Evolutionary conservation across 768 basidiomycete species (phyloP).

Genomic region (Mrakia blollopis): DNA sequence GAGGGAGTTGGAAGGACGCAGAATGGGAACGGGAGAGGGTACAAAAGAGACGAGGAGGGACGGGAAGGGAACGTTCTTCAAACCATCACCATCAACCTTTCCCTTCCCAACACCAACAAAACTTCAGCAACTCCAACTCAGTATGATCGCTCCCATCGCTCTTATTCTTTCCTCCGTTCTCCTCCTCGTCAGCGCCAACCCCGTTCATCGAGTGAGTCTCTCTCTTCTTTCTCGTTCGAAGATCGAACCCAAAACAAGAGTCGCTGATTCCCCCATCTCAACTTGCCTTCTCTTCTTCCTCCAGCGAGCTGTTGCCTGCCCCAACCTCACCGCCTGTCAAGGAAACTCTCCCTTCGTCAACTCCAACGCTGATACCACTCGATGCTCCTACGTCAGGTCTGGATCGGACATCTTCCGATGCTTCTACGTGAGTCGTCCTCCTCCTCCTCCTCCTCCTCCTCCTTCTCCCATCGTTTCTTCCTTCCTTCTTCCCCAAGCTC

Average conservation of each 20-base stretch:
- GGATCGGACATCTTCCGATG: slow-evolving; percentile 2
- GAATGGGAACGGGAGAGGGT: no score
- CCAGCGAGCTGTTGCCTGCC: not conserved
- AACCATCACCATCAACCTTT: not conserved
- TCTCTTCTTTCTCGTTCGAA: not conserved
- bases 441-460: not conserved
- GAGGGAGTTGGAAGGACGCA: no score
- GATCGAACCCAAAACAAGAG: not conserved
- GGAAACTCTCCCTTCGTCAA: not conserved
- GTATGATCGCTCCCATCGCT: not conserved
- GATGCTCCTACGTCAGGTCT: not conserved
- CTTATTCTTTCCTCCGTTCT: not conserved
- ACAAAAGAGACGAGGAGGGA: no score
- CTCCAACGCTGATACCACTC: not conserved
- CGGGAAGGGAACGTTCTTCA: no score
- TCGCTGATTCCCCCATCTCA: not conserved
- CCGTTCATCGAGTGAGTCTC: not conserved
- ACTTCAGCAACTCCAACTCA: no score
- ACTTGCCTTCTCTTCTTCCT: not conserved
- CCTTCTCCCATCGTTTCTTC: not conserved
- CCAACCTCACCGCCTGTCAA: not conserved
- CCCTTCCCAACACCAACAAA: no score
- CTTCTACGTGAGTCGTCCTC: slow-evolving; percentile 4
- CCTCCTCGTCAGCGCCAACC: not conserved
- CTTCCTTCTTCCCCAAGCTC: not conserved